Conservation (phyloP, 2,329 filamentous ascomycete species). For the Xylaria digitata region DNA sequence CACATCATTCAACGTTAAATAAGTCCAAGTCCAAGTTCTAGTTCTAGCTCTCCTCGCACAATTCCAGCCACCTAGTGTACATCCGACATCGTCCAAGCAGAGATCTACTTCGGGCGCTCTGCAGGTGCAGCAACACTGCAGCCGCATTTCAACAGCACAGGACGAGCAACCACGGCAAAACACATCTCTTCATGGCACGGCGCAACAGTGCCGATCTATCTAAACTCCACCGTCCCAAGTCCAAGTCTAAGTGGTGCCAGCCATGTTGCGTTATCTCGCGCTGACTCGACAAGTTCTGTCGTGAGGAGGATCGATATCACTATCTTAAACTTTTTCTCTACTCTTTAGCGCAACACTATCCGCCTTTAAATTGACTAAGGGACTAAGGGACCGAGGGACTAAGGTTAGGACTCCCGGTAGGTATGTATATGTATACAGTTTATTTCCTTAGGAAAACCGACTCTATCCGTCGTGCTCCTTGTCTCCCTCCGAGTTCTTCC, state of each 20-base stretch:
- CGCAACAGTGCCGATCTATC: constrained; percentile 46
- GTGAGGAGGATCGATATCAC: constrained; percentile 20
- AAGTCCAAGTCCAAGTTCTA: constrained; percentile 35
- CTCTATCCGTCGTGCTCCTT: constrained; percentile 12
- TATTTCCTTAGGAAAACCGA: not conserved
- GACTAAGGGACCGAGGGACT: no score
- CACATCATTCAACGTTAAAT: not conserved
- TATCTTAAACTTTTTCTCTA: constrained; percentile 22
- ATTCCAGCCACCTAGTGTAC: constrained; percentile 28
- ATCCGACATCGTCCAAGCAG: constrained; percentile 37
- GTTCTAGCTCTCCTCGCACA: no score
- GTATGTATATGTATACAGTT: constrained; percentile 22
- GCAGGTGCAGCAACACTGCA: constrained; percentile 46
- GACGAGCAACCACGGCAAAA: constrained; percentile 41
- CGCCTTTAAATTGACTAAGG: constrained; percentile 9
- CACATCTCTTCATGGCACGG: constrained; percentile 37
- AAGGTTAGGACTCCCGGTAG: not conserved
- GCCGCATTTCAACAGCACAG: constrained; percentile 41
- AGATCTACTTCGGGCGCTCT: constrained; percentile 45
- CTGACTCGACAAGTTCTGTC: constrained; percentile 37
- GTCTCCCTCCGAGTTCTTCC: not conserved
- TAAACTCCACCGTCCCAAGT: constrained; percentile 33
- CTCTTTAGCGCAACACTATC: constrained; percentile 33
- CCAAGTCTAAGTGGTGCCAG: constrained; percentile 42
- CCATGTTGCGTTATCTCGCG: constrained; percentile 44